phyloP scores from a whole-genome alignment of 345 rosid species.

The Raphanus raphanistrum region DNA sequence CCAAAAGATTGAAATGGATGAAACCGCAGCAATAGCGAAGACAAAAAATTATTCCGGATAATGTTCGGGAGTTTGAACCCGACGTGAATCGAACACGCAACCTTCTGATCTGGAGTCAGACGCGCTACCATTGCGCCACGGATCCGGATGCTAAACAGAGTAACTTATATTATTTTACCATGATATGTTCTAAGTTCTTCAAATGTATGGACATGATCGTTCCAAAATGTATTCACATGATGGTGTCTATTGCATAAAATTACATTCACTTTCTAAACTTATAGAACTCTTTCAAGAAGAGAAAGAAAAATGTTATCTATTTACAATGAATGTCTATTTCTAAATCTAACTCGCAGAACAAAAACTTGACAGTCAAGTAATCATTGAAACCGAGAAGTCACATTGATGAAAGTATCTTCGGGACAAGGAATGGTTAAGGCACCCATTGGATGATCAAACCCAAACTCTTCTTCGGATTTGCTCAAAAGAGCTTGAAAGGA shows the following conservation, averaged over 20 bases:
- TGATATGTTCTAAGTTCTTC: neutral
- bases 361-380: neutral
- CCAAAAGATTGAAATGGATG: neutral
- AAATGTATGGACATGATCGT: neutral
- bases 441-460: no score
- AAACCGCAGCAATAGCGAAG: neutral
- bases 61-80: conserved; percentile 28
- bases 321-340: neutral
- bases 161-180: neutral
- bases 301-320: neutral
- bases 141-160: conserved; percentile 49
- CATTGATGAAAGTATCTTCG: no score
- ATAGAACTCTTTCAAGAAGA: neutral
- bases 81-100: conserved; percentile 62
- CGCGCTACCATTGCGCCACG: conserved; percentile 99
- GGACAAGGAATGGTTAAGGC: no score
- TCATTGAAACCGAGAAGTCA: no score
- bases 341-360: no score
- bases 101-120: conserved; percentile 99
- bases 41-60: neutral
- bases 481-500: no score
- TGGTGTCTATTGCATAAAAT: neutral
- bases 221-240: neutral
- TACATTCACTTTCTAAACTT: neutral
- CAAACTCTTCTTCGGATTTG: no score